phyloP scores from a whole-genome alignment of 176 grass and related monocot genomes.

The Eleusine coracana region DNA sequence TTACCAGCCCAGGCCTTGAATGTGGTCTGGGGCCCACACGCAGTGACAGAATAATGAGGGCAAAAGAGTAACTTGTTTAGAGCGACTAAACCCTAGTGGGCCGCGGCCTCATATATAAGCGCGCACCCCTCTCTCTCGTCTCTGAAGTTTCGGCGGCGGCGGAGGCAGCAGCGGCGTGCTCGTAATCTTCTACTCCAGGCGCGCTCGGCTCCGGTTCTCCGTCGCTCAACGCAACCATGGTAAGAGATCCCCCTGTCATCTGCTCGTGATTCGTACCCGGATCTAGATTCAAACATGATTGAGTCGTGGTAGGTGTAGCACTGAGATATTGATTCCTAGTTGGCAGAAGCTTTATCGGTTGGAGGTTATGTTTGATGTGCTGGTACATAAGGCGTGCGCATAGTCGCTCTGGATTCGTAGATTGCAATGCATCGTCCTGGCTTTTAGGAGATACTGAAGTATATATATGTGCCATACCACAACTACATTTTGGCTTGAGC shows the following conservation, averaged over 20 bases:
- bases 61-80: constrained; percentile 15
- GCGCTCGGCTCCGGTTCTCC: constrained; percentile 4
- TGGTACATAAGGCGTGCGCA: background rate
- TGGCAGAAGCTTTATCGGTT: background rate
- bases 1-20: background rate
- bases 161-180: constrained; percentile 14
- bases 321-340: background rate
- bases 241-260: background rate
- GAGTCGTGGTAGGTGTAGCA: no score
- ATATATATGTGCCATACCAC: no score
- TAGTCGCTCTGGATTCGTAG: background rate
- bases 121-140: background rate
- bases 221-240: constrained; percentile 44
- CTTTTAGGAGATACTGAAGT: background rate
- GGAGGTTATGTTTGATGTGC: background rate
- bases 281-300: background rate
- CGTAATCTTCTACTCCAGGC: background rate
- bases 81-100: constrained; percentile 37
- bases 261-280: background rate
- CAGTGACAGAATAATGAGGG: background rate
- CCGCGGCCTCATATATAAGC: constrained; percentile 23
- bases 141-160: constrained; percentile 38
- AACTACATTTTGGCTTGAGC: no score
- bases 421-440: background rate
- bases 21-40: background rate